Percentiles rank a stretch among this genome's conserved stretches.
Conservation (phyloP, 495 filamentous ascomycete genomes). For the Xylaria telfairii region DNA sequence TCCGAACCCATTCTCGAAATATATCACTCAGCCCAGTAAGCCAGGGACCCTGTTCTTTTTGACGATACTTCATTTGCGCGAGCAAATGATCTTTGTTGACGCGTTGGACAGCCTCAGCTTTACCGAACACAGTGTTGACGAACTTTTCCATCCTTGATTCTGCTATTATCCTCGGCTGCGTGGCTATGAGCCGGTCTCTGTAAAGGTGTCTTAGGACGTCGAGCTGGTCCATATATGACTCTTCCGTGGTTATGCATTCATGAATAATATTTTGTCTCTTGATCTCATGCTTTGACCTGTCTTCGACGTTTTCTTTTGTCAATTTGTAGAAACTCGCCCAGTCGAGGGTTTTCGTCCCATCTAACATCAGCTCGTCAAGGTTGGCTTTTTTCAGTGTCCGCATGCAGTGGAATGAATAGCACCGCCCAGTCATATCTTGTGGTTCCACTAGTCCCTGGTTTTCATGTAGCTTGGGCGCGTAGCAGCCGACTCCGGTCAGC, state of each 20-base stretch:
- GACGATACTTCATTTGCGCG: constrained; percentile 94
- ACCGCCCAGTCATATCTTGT: constrained; percentile 68
- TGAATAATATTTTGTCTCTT: constrained; percentile 93
- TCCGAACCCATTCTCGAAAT: constrained; percentile 98
- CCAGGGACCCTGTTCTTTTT: constrained; percentile 96
- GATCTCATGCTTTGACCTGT: constrained; percentile 81
- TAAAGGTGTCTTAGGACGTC: constrained; percentile 85
- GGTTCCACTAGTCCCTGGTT: constrained; percentile 54
- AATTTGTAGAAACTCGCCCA: constrained; percentile 93
- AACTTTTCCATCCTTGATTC: constrained; percentile 78
- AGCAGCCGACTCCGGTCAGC: constrained; percentile 91
- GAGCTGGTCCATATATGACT: constrained; percentile 85
- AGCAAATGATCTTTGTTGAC: constrained; percentile 95
- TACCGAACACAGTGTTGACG: constrained; percentile 84
- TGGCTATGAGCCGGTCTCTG: constrained; percentile 75
- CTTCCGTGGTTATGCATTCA: constrained; percentile 94
- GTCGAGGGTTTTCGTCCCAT: constrained; percentile 74
- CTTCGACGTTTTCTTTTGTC: constrained; percentile 73
- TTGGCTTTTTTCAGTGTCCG: constrained; percentile 94
- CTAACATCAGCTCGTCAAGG: constrained; percentile 69
- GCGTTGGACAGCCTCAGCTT: constrained; percentile 83
- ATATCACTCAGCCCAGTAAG: constrained; percentile 95
- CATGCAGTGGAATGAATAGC: constrained; percentile 94
- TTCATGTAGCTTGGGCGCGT: constrained; percentile 81
- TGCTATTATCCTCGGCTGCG: constrained; percentile 81